Evolutionary conservation across 495 filamentous ascomycete genomes (phyloP).

Genomic region (Rostrohypoxylon terebratum): DNA sequence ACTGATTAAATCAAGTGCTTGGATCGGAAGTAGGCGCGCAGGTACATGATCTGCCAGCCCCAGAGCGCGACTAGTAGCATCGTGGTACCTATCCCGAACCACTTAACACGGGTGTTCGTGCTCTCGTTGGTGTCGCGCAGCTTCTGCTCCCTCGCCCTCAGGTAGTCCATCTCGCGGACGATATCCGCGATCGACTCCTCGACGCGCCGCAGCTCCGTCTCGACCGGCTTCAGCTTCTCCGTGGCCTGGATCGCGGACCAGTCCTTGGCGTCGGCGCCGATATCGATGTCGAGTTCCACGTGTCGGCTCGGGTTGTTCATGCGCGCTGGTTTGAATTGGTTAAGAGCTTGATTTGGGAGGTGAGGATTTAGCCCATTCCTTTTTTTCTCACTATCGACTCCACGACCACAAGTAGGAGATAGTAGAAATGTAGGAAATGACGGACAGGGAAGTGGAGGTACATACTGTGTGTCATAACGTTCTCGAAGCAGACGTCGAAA

Average conservation of each 20-base stretch:
- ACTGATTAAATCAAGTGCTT: constrained; percentile 84
- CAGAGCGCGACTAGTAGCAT: constrained; percentile 90
- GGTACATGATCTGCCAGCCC: constrained; percentile 96
- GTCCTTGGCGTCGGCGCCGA: constrained; percentile 97
- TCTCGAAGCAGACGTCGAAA: constrained; percentile 98
- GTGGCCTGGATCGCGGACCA: constrained; percentile 96
- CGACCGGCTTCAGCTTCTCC: constrained; percentile 97
- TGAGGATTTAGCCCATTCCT: constrained; percentile 26
- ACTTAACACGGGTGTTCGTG: constrained; percentile 98
- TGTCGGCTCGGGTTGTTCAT: constrained; percentile 74
- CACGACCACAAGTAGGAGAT: not conserved
- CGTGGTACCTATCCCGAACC: constrained; percentile 97
- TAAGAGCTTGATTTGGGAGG: constrained; percentile 49
- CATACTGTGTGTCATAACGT: constrained; percentile 78
- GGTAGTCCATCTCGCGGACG: constrained; percentile 91
- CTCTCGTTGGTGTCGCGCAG: constrained; percentile 99
- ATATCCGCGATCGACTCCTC: constrained; percentile 87
- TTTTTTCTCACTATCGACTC: constrained; percentile 23
- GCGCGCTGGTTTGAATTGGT: constrained; percentile 50
- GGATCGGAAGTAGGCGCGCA: constrained; percentile 97
- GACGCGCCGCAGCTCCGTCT: constrained; percentile 93
- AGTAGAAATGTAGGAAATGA: constrained; percentile 20
- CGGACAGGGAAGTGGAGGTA: constrained; percentile 18
- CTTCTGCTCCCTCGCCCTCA: constrained; percentile 89
- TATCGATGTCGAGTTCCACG: constrained; percentile 97